Base-by-base conservation (phyloP, 2,329 filamentous ascomycete species). In the Gremmenia infestans region DNA sequence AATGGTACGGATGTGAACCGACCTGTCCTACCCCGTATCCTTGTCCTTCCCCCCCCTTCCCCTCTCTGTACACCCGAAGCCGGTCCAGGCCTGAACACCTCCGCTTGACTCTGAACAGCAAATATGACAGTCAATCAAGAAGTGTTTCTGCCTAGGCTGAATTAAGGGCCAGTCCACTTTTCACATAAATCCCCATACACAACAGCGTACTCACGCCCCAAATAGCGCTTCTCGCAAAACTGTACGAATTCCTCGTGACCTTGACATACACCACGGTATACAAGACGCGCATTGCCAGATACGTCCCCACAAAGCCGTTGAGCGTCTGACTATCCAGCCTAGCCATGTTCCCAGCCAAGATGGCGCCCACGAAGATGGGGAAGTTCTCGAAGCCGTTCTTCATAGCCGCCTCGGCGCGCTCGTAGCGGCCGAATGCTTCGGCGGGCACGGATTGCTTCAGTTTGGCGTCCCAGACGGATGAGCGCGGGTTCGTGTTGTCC, bases 381-480 rank as follows among this genome's bases (percentile, higher is more conserved):
- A 78, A 66, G 52, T 73, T 76, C 66, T 79, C 76, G 58, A 77
- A 68, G 28, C 72, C 71, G 60, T 78, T 78, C 28, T 71, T 67
- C 58, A 78, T 74, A 36, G 74, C 77, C 5, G 73, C 70, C 56
- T 75, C 71, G 22, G 72, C 69, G 42, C 76, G 74, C 65, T 78
- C 75, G 52, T 71, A 78, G 7, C 65, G 68, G 12, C 69, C 72
- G 58, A 72, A 76, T 5, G 64, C 66, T 14, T 70, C 67, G 0
- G 71, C 60, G 9, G 71, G 63, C 2, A 76, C 67, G 5, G 66
- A 63, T 48, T 73, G 69, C 55, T 72, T 70, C 50, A 78, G 62
- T 5, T 62, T 63, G 25, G 71, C 70, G 37, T 71, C 47, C 58
- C 68, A 68, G 15, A 59, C 64, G 32, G 71, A 63, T 32, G 61